Conservation (phyloP, 139 green algal species). For the Monoraphidium neglectum region DNA sequence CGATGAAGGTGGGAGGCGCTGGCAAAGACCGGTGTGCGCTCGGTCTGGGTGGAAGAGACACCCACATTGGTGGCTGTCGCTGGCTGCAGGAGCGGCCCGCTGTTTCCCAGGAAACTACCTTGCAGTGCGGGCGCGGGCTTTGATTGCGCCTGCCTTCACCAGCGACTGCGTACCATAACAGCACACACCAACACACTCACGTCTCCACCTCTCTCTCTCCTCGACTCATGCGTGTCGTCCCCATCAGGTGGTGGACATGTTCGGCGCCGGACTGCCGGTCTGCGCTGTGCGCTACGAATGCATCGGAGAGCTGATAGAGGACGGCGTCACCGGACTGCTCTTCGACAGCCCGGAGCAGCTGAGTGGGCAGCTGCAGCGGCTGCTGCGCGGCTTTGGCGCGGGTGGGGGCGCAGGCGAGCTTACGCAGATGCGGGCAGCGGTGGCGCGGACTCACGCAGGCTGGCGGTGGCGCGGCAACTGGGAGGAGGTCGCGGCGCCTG, state of each 20-base stretch:
- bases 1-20: conserved; percentile 97
- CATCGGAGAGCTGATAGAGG: conserved; percentile 82
- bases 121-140: too few relatives aligned
- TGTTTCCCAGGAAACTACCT: too few relatives aligned
- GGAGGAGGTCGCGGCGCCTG: conserved; percentile 36
- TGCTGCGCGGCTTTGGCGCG: conserved; percentile 55
- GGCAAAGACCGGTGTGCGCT: too few relatives aligned
- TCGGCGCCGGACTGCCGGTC: conserved; percentile 91
- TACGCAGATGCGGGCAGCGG: not conserved
- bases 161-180: not conserved
- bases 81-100: too few relatives aligned
- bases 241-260: conserved; percentile 95
- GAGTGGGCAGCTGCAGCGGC: conserved; percentile 49
- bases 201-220: not conserved
- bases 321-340: conserved; percentile 78
- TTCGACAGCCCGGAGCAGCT: conserved; percentile 73
- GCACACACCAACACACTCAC: not conserved
- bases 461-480: conserved; percentile 50
- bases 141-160: too few relatives aligned
- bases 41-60: too few relatives aligned
- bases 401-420: conserved; percentile 15
- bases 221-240: not conserved
- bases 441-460: conserved; percentile 15
- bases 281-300: conserved; percentile 81
- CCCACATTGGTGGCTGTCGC: too few relatives aligned